Conservation (phyloP, 495 filamentous ascomycete genomes). For the Viridothelium virens region DNA sequence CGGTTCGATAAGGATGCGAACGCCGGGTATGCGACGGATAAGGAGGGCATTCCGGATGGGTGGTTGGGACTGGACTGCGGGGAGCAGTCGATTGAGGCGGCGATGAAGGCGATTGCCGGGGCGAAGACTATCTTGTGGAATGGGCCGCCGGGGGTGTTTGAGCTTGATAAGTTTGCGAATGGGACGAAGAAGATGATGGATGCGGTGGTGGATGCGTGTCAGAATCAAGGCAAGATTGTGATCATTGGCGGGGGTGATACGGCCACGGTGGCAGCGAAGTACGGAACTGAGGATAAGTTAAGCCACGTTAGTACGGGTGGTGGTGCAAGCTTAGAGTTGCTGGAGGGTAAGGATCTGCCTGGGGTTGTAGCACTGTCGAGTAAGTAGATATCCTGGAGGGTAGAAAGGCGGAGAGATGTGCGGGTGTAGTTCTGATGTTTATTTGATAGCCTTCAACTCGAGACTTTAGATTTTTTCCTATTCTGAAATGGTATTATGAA, state of each 20-base stretch:
- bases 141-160: conserved; percentile 89
- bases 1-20: conserved; percentile 85
- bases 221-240: conserved; percentile 71
- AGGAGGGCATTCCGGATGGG: conserved; percentile 84
- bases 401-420: not conserved
- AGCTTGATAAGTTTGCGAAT: conserved; percentile 86
- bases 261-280: conserved; percentile 96
- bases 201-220: conserved; percentile 68
- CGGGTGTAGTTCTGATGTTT: conserved; percentile 12
- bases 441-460: conserved; percentile 8
- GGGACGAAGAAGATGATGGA: conserved; percentile 88
- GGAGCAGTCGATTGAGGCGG: conserved; percentile 74
- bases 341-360: conserved; percentile 95
- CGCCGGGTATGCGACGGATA: conserved; percentile 74
- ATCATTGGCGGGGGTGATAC: conserved; percentile 99
- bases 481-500: conserved; percentile 4
- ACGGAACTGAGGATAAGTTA: conserved; percentile 88
- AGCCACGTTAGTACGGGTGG: conserved; percentile 97
- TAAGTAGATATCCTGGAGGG: conserved; percentile 48
- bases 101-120: conserved; percentile 72
- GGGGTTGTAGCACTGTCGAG: conserved; percentile 91
- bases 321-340: conserved; percentile 87
- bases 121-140: conserved; percentile 99
- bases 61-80: conserved; percentile 97
- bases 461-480: conserved; percentile 13